Base-by-base conservation (phyloP, 2,329 filamentous ascomycete species). In the Chaetomium globosum region DNA sequence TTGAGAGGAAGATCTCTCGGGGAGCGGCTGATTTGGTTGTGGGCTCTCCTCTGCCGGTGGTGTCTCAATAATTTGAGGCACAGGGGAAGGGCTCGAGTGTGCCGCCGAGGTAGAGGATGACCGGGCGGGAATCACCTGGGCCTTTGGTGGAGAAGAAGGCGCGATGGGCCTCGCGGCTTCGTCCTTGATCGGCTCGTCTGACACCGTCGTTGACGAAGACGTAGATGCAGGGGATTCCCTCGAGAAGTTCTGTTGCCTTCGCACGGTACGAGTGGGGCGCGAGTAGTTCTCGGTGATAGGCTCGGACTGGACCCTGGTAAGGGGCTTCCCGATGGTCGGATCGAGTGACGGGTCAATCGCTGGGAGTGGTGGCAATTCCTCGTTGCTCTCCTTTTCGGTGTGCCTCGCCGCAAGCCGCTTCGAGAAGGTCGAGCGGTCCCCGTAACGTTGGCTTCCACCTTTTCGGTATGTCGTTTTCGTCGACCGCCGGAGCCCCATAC, bases 391-490 rank as follows among this genome's bases (percentile, higher is more conserved):
- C 16, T 82, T 82, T 21, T 90, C 89, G n/a, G 82, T 80, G 28
- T 86, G 83, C 65, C 86, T 86, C 52, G 85, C 84, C 4, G 82
- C 82, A 53, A 87, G 82, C 48, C 94, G 86, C 76, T 91, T 92
- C 1, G 91, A 90, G 70, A 92, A 89, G 0, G 90, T 87, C 3
- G 87, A 81, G 61, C 90, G 85, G 66, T 95, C 90, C 28, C 91
- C 90, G 70, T 89, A 91, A 59, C 90, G 89, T 68, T 97, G 77
- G 79, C 93, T 97, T 39, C 93, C 93, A 65, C 91, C 83, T 72
- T 87, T 92, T 72, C 93, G 84, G 76, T 98, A 98, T 30, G 91
- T 94, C 5, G 95, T 99, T 62, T 92, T 86, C 23, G 93, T 99
- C 13, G 95, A 97, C 67, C 95, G 87, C 71, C 95, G 89, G 57